These are phyloP conservation scores for Ailanthus altissimus DNA, from an alignment of 345 rosid genomes.

Conservation along the genomic window DNA sequence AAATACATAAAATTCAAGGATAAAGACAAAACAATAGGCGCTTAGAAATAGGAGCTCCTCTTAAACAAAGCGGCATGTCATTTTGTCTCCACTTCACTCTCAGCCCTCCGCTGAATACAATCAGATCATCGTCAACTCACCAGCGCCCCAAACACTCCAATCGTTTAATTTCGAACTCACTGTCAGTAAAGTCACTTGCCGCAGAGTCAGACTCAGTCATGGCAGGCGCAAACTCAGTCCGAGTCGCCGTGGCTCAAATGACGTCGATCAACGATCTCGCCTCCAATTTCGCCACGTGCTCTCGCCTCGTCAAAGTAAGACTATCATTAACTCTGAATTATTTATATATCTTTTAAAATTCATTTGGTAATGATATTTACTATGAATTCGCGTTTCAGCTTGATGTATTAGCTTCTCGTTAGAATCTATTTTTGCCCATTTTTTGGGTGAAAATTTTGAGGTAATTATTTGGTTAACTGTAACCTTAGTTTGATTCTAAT, in stretches of 20 bases:
- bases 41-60: not conserved
- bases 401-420: not conserved
- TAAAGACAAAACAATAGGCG: not conserved
- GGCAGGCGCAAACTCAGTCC: constrained; percentile 54
- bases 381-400: not conserved
- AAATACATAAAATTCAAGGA: not conserved
- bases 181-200: constrained; percentile 28
- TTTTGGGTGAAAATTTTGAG: not conserved
- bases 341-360: not conserved
- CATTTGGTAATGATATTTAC: not conserved
- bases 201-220: constrained; percentile 30
- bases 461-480: not conserved
- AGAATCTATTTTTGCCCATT: not conserved
- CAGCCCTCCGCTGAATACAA: not conserved
- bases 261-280: constrained; percentile 85
- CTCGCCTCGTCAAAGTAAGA: constrained; percentile 77
- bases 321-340: not conserved
- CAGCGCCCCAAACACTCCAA: not conserved
- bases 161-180: not conserved
- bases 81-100: constrained; percentile 7
- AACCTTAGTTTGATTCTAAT: not conserved
- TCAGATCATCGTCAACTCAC: not conserved
- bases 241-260: constrained; percentile 97
- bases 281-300: constrained; percentile 79
- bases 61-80: constrained; percentile 2